Percentiles rank a stretch among this genome's conserved stretches.
Conservation (phyloP, 73 alveolate genomes). For the Paramecium sonneborni region DNA sequence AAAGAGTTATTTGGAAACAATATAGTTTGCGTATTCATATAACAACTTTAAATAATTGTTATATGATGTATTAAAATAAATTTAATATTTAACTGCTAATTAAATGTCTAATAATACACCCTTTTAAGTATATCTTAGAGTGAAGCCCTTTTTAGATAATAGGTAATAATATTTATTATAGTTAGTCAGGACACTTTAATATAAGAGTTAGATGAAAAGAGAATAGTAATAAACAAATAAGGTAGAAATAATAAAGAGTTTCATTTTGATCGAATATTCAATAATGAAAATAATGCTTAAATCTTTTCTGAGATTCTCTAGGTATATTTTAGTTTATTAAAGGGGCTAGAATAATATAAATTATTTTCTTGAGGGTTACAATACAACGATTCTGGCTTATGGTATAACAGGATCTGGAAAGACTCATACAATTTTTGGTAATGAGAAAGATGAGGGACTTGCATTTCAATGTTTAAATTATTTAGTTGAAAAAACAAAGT, state of each 20-base stretch:
- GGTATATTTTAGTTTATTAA: neutral
- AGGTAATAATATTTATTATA: neutral
- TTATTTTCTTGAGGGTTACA: slow-evolving; percentile 90
- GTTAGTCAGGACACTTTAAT: slow-evolving; percentile 17
- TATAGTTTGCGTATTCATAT: neutral
- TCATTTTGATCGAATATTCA: slow-evolving; percentile 3
- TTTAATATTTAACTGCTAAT: slow-evolving; percentile 24
- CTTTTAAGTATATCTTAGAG: slow-evolving; percentile 37
- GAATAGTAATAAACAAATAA: neutral
- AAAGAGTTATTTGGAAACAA: neutral
- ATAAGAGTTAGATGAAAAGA: slow-evolving; percentile 14
- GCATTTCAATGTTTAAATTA: slow-evolving; percentile 88
- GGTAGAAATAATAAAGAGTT: slow-evolving; percentile 38
- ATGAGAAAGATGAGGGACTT: slow-evolving; percentile 91
- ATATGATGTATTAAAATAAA: neutral
- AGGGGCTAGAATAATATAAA: slow-evolving; percentile 74
- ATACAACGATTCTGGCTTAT: slow-evolving; percentile 94
- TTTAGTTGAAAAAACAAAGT: slow-evolving; percentile 74
- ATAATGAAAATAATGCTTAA: neutral
- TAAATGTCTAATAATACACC: slow-evolving; percentile 41
- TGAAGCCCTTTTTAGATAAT: slow-evolving; percentile 12
- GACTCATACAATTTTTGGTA: slow-evolving; percentile 94
- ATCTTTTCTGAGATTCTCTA: neutral
- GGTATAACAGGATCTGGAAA: slow-evolving; percentile 96
- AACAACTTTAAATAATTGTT: neutral